A percentile compares a stretch with the other conserved stretches of the same genome.
phyloP scores from a whole-genome alignment of 345 rosid species.

The Odontarrhena argentea region DNA sequence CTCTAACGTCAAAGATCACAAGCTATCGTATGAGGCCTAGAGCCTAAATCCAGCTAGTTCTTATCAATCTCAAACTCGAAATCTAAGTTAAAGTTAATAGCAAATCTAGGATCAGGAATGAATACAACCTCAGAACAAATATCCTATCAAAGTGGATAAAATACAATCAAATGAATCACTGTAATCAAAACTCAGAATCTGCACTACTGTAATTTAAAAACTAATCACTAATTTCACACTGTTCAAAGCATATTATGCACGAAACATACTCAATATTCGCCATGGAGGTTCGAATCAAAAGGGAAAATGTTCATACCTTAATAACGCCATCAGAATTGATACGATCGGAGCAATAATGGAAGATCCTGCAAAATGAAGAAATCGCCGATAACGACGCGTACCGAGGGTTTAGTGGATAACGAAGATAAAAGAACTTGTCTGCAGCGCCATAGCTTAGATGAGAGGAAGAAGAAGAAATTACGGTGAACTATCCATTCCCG shows the following conservation, averaged over 20 bases:
- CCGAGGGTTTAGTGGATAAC: neutral
- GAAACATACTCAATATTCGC: conserved; percentile 5
- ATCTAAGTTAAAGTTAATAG: too few relatives aligned
- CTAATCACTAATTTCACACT: too few relatives aligned
- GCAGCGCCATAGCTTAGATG: neutral
- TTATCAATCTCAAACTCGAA: too few relatives aligned
- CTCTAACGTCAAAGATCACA: conserved; percentile 13
- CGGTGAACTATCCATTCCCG: neutral
- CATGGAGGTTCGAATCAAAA: neutral
- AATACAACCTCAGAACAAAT: too few relatives aligned
- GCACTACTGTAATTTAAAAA: too few relatives aligned
- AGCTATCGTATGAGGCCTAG: neutral
- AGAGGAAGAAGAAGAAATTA: neutral
- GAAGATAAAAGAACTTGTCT: neutral
- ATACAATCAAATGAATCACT: too few relatives aligned
- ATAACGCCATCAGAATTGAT: neutral
- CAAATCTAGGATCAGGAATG: too few relatives aligned
- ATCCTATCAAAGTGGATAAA: too few relatives aligned
- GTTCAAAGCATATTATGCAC: neutral
- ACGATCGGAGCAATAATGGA: neutral
- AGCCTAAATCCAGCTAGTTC: too few relatives aligned
- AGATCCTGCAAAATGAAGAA: neutral
- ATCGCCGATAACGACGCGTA: neutral
- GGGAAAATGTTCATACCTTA: neutral
- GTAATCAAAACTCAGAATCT: too few relatives aligned